phyloP scores from a whole-genome alignment of 768 basidiomycete genomes.

The Daedaleopsis sinensis region DNA sequence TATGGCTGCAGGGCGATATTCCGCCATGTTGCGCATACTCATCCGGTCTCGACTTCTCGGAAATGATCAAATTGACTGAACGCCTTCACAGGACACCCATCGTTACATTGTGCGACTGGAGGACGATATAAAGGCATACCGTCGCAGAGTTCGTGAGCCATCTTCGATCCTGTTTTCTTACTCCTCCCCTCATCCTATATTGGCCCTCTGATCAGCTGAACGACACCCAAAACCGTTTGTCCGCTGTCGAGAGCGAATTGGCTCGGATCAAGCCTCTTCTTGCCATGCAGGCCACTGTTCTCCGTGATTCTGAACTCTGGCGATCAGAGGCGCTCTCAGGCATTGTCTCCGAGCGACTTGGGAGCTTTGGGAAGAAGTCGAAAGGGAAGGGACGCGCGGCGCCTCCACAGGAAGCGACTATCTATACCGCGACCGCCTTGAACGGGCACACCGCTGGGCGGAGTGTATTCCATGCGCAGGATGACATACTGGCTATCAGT shows the following conservation, averaged over 20 bases:
- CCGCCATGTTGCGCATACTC: too few relatives aligned
- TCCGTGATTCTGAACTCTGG: constrained; percentile 13
- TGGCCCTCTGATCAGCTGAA: constrained; percentile 60
- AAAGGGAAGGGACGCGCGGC: constrained; percentile 11
- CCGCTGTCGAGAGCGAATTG: constrained; percentile 64
- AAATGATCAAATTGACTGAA: too few relatives aligned
- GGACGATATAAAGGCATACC: constrained; percentile 62
- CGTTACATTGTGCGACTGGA: constrained; percentile 52
- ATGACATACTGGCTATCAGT: neutral
- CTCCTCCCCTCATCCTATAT: constrained; percentile 1
- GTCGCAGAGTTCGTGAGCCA: constrained; percentile 54
- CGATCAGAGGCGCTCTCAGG: constrained; percentile 2
- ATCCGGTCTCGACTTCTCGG: too few relatives aligned
- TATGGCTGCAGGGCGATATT: too few relatives aligned
- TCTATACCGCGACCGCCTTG: neutral
- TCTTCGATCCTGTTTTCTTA: neutral
- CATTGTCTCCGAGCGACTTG: neutral
- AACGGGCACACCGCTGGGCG: neutral
- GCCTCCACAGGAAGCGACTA: neutral
- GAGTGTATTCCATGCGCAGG: neutral
- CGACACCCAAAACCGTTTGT: constrained; percentile 57
- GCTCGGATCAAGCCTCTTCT: constrained; percentile 67
- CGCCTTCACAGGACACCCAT: constrained; percentile 63
- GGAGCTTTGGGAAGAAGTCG: constrained; percentile 4
- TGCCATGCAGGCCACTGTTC: constrained; percentile 57